Base-by-base conservation (phyloP, 768 basidiomycete genomes). In the Coprinopsis strossmayeri region DNA sequence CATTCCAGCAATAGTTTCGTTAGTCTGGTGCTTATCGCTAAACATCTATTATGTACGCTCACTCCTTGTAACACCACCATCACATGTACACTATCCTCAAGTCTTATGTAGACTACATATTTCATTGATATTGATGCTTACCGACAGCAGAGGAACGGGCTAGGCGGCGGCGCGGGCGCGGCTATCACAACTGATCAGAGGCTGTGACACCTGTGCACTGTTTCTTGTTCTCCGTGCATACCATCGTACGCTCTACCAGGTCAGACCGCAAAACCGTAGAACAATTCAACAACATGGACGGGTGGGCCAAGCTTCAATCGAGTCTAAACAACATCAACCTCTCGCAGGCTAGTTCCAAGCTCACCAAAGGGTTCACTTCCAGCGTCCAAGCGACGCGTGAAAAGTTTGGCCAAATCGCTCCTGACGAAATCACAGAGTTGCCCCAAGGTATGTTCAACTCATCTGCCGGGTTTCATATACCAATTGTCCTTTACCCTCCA, bases 371-470 rank as follows among this genome's bases (percentile, higher is more conserved):
- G 54, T 80, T 93, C 69, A 83, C 73, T 58, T 85, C 83, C 20
- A 83, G 82, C 57, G 81, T 92, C 2, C 91, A 93, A 67, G 89
- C 90, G 2, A 91, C 91, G 20, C 79, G 69, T 60, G 95, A 98
- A 67, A 77, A 87, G 42, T 73, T 97, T 2, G 95, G 95, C 18
- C 87, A 93, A 61, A 79, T 95, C 49, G 78, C 90, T 2, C 77
- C 86, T 3, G 91, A 91, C 54, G 96, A 96, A 57, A 93, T 97
- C 61, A 98, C 95, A 5, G 96, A 97, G 68, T 76, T 91, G 44
- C 88, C 89, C 21, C 84, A 90, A 69, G 91, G 89, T 86, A 23
- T n/a, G 67, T 62, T 21, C 17, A 32, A 11, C n/a, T 27, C 23
- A 26, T 38, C n/a, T n/a, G n/a, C n/a, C n/a, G n/a, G n/a, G n/a